A percentile compares a stretch with the other conserved stretches of the same genome.
Conservation (phyloP, 176 grass and related monocot species). For the Ananas comosus region DNA sequence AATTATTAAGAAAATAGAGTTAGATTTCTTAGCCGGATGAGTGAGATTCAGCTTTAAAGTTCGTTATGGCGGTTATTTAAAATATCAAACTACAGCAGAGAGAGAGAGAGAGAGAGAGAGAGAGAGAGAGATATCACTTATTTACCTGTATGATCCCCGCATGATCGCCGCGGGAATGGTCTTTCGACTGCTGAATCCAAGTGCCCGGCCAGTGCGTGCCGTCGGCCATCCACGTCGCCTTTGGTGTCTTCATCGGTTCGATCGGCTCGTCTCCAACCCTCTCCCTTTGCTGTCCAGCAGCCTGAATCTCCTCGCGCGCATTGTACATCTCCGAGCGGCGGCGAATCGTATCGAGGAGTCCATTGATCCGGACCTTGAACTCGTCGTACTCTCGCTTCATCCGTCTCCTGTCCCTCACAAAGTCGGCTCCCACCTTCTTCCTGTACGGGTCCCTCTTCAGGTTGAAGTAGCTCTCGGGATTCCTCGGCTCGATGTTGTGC, state of each 20-base stretch:
- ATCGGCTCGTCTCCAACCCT: slow-evolving; percentile 22
- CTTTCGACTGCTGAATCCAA: slow-evolving; percentile 51
- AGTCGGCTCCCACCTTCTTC: slow-evolving; percentile 60
- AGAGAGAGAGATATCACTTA: too few species aligned
- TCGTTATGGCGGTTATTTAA: too few species aligned
- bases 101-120: too few species aligned
- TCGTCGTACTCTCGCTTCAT: slow-evolving; percentile 78
- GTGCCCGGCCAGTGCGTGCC: slow-evolving; percentile 69
- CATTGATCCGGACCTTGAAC: slow-evolving; percentile 68
- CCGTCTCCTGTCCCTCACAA: slow-evolving; percentile 77
- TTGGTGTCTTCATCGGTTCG: slow-evolving; percentile 21
- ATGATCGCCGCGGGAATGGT: slow-evolving; percentile 88
- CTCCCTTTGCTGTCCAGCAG: slow-evolving; percentile 22
- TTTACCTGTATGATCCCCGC: slow-evolving; percentile 68
- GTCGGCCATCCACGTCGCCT: slow-evolving; percentile 66
- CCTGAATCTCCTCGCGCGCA: slow-evolving; percentile 41
- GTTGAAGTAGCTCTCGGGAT: slow-evolving; percentile 75
- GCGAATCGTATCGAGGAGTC: slow-evolving; percentile 46
- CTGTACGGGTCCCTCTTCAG: slow-evolving; percentile 80
- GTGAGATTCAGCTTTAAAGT: too few species aligned
- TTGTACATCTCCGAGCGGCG: slow-evolving; percentile 54
- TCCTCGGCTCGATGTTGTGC: slow-evolving; percentile 70
- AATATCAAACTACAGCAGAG: background rate
- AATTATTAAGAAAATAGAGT: too few species aligned
- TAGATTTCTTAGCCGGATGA: too few species aligned